These are phyloP conservation scores for Hericium rajendrae DNA, from an alignment of 768 basidiomycete species.

Conservation along the genomic window DNA sequence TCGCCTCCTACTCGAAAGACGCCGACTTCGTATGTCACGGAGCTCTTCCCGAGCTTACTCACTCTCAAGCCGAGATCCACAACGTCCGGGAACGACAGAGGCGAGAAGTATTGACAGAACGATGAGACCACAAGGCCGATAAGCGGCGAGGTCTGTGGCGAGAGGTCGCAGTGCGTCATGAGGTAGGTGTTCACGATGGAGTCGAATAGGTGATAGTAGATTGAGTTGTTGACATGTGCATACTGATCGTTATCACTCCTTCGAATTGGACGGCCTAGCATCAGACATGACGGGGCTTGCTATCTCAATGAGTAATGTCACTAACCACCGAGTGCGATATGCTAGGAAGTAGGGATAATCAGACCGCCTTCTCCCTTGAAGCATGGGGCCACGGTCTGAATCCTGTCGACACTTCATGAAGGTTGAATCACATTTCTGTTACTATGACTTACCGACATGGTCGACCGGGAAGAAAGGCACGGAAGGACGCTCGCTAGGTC, in stretches of 20 bases:
- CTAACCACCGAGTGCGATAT: conserved; percentile 66
- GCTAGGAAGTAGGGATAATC: conserved; percentile 53
- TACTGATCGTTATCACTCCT: conserved; percentile 90
- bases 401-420: no score
- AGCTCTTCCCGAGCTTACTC: conserved; percentile 58
- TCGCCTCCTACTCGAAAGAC: conserved; percentile 44
- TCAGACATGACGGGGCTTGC: background rate
- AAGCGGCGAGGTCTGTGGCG: conserved; percentile 37
- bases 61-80: conserved; percentile 66
- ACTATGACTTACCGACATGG: no score
- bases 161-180: conserved; percentile 49
- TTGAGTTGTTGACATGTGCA: conserved; percentile 69
- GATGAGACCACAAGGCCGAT: conserved; percentile 79
- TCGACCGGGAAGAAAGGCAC: no score
- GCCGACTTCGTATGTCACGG: conserved; percentile 72
- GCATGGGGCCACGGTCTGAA: background rate
- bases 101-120: conserved; percentile 66
- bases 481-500: no score
- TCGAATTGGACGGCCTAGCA: background rate
- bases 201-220: conserved; percentile 79
- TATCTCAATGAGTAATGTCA: conserved; percentile 2
- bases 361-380: conserved; percentile 20
- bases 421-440: no score
- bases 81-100: conserved; percentile 63
- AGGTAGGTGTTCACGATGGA: conserved; percentile 76